These are phyloP conservation scores for Suillus occidentalis DNA, from an alignment of 768 basidiomycete species.

Conservation along the genomic window DNA sequence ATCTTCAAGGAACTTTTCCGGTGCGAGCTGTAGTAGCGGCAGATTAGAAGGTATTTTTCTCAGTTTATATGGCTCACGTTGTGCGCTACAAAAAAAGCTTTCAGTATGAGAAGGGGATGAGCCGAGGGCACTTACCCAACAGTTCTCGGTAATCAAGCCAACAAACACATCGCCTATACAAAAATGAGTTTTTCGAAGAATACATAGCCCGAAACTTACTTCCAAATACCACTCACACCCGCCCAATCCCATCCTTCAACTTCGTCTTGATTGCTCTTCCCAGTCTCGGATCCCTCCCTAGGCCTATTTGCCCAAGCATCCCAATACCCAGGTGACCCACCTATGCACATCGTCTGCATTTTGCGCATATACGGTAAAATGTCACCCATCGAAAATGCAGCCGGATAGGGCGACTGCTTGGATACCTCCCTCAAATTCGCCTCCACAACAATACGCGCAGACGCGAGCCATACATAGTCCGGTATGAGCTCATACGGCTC, in stretches of 20 bases:
- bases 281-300: not conserved
- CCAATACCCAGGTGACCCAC: constrained; percentile 45
- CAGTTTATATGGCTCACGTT: constrained; percentile 30
- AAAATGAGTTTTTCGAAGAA: not conserved
- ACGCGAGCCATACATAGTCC: constrained; percentile 54
- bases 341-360: constrained; percentile 40
- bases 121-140: constrained; percentile 38
- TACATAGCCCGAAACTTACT: constrained; percentile 33
- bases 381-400: constrained; percentile 9
- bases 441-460: constrained; percentile 51
- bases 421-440: constrained; percentile 47
- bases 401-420: not conserved
- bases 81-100: constrained; percentile 30
- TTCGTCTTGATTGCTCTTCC: constrained; percentile 13
- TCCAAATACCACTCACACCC: constrained; percentile 53
- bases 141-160: constrained; percentile 61
- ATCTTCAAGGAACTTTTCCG: constrained; percentile 31
- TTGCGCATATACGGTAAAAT: constrained; percentile 30
- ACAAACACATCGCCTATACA: constrained; percentile 50
- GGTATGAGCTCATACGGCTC: constrained; percentile 36
- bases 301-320: constrained; percentile 19
- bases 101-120: not conserved
- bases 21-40: constrained; percentile 20
- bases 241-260: constrained; percentile 60
- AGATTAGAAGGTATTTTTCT: not conserved